Conservation (phyloP, 106 monocot genomes). For the Hemerocallis citrina region DNA sequence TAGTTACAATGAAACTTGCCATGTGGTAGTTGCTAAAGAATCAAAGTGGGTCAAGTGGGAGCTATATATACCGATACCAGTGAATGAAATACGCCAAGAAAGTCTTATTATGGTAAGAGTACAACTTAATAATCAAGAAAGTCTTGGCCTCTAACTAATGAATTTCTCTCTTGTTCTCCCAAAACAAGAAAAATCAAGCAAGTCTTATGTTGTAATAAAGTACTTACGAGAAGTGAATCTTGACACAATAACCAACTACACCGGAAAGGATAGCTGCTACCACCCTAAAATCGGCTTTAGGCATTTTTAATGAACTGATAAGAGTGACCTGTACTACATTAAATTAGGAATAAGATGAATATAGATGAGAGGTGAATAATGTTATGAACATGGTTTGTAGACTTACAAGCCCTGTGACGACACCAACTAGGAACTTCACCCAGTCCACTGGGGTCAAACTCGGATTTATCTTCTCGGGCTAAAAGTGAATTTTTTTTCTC, state of each 20-base stretch:
- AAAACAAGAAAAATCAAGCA: too few relatives aligned
- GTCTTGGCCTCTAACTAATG: too few relatives aligned
- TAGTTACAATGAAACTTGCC: too few relatives aligned
- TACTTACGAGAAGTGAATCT: slow-evolving; percentile 82
- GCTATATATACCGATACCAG: too few relatives aligned
- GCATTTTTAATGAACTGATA: slow-evolving; percentile 59
- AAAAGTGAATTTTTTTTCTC: slow-evolving; percentile 9
- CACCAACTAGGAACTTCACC: slow-evolving; percentile 73
- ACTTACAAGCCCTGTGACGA: slow-evolving; percentile 72
- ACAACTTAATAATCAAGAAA: too few relatives aligned
- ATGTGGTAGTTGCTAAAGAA: too few relatives aligned
- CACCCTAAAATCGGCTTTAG: slow-evolving; percentile 77
- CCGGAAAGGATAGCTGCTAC: slow-evolving; percentile 70
- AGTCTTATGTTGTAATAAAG: too few relatives aligned
- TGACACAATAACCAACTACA: slow-evolving; percentile 78
- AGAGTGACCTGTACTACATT: slow-evolving; percentile 55
- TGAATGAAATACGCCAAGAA: too few relatives aligned
- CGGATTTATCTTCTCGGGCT: slow-evolving; percentile 96
- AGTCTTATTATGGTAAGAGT: too few relatives aligned
- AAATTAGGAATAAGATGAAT: slow-evolving; percentile 3
- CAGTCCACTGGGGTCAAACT: slow-evolving; percentile 95
- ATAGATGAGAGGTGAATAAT: neutral
- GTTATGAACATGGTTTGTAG: neutral
- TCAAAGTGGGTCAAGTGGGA: too few relatives aligned
- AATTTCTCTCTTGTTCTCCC: too few relatives aligned